These are phyloP conservation scores for Paecilomyces sp. DNA, from an alignment of 2,329 filamentous ascomycete genomes.

Conservation along the genomic window DNA sequence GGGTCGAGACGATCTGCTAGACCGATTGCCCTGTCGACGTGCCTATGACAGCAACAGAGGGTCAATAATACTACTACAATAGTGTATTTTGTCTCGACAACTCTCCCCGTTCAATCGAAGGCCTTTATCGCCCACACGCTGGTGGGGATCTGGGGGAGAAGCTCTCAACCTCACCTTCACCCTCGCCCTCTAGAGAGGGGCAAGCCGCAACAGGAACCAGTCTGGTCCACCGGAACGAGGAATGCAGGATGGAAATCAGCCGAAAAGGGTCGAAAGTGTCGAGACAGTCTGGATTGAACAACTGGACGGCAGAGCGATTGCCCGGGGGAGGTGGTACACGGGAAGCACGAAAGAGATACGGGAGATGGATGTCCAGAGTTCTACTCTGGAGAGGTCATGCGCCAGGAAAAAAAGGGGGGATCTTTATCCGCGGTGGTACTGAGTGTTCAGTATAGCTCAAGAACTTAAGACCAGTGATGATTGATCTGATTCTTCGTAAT, in stretches of 20 bases:
- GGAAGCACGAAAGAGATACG: constrained; percentile 20
- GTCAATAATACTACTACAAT: background rate
- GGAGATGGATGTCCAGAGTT: background rate
- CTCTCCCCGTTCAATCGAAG: background rate
- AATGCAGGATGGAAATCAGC: background rate
- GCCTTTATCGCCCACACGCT: background rate
- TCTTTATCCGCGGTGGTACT: no score
- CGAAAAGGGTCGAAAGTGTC: background rate
- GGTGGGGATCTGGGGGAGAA: background rate
- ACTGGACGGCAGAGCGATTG: background rate
- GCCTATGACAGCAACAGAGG: background rate
- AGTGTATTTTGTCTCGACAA: background rate
- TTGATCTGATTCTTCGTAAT: no score
- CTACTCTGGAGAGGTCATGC: no score
- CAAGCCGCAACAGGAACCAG: no score
- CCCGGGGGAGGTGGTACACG: background rate
- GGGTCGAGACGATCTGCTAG: background rate
- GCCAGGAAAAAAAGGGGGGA: no score
- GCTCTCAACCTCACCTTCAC: background rate
- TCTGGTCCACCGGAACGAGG: background rate
- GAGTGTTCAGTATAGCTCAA: no score
- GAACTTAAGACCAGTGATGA: no score
- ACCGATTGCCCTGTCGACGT: background rate
- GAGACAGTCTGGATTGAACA: background rate
- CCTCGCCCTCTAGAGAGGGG: no score